phyloP scores from a whole-genome alignment of 2,329 filamentous ascomycete genomes.

The Sodiomyces alkalinus region DNA sequence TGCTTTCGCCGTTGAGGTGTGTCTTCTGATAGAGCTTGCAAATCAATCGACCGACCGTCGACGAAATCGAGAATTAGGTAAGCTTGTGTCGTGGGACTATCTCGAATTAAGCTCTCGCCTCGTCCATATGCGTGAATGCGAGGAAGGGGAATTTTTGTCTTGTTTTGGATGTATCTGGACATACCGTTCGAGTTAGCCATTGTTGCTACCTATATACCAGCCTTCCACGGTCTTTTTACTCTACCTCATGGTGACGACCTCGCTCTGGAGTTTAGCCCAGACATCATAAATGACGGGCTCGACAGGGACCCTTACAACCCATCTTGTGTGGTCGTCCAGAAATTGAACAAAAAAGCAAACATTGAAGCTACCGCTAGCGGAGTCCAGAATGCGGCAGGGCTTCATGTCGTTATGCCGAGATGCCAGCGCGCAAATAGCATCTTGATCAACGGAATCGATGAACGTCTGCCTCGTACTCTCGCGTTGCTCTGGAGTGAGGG shows the following conservation, averaged over 20 bases:
- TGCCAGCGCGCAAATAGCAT: slow-evolving; percentile 10
- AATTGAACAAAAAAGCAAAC: slow-evolving; percentile 11
- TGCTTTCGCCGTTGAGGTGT: slow-evolving; percentile 3
- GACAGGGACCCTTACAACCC: slow-evolving; percentile 12
- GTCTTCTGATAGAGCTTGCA: slow-evolving; percentile 3
- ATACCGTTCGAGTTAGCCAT: too few species aligned
- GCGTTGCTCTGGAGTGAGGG: too few species aligned
- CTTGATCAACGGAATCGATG: slow-evolving; percentile 9
- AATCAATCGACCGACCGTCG: slow-evolving; percentile 9
- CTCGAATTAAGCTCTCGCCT: slow-evolving; percentile 2
- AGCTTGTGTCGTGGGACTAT: slow-evolving; percentile 2
- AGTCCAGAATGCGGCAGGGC: slow-evolving; percentile 7
- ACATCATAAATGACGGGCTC: slow-evolving; percentile 8
- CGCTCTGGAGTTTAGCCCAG: slow-evolving; percentile 13
- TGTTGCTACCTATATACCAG: too few species aligned
- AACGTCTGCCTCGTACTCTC: slow-evolving; percentile 8
- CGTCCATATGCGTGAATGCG: slow-evolving; percentile 10
- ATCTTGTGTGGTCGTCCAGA: slow-evolving; percentile 3
- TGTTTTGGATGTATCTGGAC: slow-evolving; percentile 10
- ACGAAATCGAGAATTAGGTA: slow-evolving; percentile 12
- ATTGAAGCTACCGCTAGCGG: slow-evolving; percentile 10
- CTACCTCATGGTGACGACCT: slow-evolving; percentile 12
- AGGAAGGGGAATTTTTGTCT: slow-evolving; percentile 11
- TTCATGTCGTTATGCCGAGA: slow-evolving; percentile 8
- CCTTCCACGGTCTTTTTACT: too few species aligned